Evolutionary conservation across 108 stramenopile genomes (phyloP).

Genomic region (Aureococcus anophagefferens): DNA sequence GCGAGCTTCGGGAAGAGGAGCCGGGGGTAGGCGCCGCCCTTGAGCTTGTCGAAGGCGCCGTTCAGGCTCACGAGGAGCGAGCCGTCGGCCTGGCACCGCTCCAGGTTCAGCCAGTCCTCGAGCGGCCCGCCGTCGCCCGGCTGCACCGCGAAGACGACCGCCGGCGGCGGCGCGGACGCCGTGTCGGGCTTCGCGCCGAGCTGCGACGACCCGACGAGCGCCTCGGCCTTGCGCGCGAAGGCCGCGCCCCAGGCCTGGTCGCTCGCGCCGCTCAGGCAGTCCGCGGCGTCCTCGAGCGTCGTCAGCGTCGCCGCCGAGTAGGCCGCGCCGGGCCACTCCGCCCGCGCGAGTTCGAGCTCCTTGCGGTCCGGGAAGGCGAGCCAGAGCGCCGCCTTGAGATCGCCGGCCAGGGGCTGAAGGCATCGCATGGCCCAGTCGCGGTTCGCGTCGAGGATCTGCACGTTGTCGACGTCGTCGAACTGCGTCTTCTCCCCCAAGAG

Average conservation of each 20-base stretch:
- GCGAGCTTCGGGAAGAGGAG: conserved; percentile 70
- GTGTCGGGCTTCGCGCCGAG: neutral
- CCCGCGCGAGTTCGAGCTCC: conserved; percentile 60
- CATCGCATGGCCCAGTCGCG: conserved; percentile 63
- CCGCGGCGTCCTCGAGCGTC: conserved; percentile 42
- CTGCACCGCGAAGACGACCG: conserved; percentile 49
- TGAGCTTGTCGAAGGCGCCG: conserved; percentile 74
- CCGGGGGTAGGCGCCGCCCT: conserved; percentile 64
- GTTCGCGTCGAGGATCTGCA: conserved; percentile 64
- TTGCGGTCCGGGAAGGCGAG: conserved; percentile 68
- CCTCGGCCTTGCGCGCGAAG: neutral
- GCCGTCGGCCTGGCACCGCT: conserved; percentile 13
- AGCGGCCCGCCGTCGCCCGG: conserved; percentile 78
- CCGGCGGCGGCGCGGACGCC: neutral
- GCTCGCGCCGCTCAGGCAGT: neutral
- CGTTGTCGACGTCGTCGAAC: conserved; percentile 81
- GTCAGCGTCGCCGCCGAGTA: conserved; percentile 57
- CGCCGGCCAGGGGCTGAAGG: conserved; percentile 30
- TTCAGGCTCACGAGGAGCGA: conserved; percentile 54
- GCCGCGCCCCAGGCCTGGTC: neutral
- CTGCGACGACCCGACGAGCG: neutral
- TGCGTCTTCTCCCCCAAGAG: conserved; percentile 57
- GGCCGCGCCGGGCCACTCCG: conserved; percentile 56
- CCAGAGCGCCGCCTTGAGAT: conserved; percentile 40
- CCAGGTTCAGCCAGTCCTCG: conserved; percentile 78